Conservation (phyloP, 371 early-diverging fungal genomes). For the Rhizopus microsporus region DNA sequence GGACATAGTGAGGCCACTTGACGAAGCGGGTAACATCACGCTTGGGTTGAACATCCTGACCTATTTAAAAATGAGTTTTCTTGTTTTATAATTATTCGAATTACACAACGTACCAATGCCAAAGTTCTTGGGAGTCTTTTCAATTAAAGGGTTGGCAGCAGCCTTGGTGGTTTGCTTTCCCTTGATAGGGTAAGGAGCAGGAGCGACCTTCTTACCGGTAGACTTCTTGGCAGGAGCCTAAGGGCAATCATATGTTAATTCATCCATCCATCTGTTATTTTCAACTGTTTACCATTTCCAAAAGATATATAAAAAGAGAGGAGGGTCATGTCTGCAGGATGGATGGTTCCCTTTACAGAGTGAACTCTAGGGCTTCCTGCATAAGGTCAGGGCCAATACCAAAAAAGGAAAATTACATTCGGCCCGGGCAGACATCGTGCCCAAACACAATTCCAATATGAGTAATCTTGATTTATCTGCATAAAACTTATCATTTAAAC, state of each 20-base stretch:
- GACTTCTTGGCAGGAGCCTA: conserved; percentile 66
- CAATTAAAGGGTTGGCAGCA: conserved; percentile 87
- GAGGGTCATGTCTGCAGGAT: too few species aligned
- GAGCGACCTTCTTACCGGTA: conserved; percentile 89
- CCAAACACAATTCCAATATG: too few species aligned
- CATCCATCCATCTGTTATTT: conserved; percentile 6
- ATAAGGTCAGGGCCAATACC: too few species aligned
- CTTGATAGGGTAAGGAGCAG: conserved; percentile 83
- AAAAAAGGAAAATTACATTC: too few species aligned
- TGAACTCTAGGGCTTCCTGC: too few species aligned
- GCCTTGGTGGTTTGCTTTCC: conserved; percentile 72
- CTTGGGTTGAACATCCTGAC: conserved; percentile 91
- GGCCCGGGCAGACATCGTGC: too few species aligned
- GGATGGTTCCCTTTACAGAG: too few species aligned
- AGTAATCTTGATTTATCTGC: too few species aligned
- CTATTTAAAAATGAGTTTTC: too few species aligned
- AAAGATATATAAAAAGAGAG: too few species aligned
- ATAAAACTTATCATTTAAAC: too few species aligned
- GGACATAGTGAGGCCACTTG: conserved; percentile 97
- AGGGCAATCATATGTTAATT: neutral
- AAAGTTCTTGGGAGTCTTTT: conserved; percentile 91
- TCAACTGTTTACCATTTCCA: neutral
- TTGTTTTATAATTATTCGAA: too few species aligned
- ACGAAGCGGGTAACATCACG: conserved; percentile 95
- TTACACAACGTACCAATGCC: conserved; percentile 60